These are phyloP conservation scores for Pythium diclinum DNA, from an alignment of 352 stramenopile species.

Conservation along the genomic window DNA sequence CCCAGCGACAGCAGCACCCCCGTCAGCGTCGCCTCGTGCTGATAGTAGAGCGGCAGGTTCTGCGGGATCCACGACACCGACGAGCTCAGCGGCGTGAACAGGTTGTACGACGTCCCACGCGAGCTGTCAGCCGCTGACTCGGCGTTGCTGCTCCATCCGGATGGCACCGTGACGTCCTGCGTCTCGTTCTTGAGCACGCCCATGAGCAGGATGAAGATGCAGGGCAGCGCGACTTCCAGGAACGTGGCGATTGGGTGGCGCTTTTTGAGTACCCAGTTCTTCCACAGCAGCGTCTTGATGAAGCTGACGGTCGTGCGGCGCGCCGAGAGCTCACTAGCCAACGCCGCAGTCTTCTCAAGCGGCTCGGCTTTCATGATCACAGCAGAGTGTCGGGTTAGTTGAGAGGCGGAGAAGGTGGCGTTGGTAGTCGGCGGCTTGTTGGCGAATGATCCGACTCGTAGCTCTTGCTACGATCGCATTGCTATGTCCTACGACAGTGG, in stretches of 20 bases:
- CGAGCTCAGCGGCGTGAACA: conserved; percentile 41
- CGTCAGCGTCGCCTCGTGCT: conserved; percentile 51
- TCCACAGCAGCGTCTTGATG: conserved; percentile 55
- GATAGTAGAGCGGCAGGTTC: conserved; percentile 44
- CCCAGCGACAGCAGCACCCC: conserved; percentile 52
- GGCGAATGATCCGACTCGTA: no score
- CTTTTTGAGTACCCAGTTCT: conserved; percentile 66
- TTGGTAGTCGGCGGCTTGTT: no score
- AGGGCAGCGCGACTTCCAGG: conserved; percentile 51
- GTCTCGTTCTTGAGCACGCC: conserved; percentile 50
- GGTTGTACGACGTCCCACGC: conserved; percentile 44
- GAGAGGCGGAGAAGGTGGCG: no score
- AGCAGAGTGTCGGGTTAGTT: no score
- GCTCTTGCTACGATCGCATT: no score
- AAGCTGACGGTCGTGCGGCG: conserved; percentile 27
- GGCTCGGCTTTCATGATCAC: no score
- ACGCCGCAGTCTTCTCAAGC: neutral
- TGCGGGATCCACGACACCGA: conserved; percentile 28
- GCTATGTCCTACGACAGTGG: no score
- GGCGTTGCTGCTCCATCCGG: conserved; percentile 44
- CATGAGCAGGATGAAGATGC: conserved; percentile 59
- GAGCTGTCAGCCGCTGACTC: conserved; percentile 25
- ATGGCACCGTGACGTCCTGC: conserved; percentile 42
- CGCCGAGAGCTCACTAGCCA: conserved; percentile 11
- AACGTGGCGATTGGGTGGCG: conserved; percentile 50